These are phyloP conservation scores for Fusarium udum DNA, from an alignment of 2,329 filamentous ascomycete species.

Conservation along the genomic window DNA sequence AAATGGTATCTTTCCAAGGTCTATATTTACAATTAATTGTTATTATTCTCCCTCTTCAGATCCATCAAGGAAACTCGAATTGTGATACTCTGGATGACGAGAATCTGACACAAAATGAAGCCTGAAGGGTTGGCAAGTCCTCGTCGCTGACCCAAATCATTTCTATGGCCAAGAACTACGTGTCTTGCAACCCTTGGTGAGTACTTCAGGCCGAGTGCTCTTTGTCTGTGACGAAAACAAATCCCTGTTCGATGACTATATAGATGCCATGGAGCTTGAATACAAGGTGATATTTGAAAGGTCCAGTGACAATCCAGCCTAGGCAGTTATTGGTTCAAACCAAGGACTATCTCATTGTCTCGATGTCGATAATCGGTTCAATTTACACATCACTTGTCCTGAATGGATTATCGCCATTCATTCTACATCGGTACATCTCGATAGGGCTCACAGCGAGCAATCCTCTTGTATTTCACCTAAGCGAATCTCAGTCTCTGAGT, in stretches of 20 bases:
- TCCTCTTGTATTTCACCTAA: neutral
- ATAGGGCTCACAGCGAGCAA: neutral
- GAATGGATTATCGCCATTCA: neutral
- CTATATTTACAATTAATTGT: neutral
- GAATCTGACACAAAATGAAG: neutral
- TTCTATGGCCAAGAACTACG: neutral
- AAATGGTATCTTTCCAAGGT: neutral
- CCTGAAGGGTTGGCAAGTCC: neutral
- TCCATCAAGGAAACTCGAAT: neutral
- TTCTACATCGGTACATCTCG: neutral
- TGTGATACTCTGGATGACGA: neutral
- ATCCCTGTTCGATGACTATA: neutral
- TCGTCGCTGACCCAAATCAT: neutral
- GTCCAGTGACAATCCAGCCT: neutral
- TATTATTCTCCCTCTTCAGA: too few species aligned
- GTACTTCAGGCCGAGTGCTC: too few species aligned
- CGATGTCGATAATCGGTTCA: neutral
- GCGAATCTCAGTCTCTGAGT: neutral
- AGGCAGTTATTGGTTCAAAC: neutral
- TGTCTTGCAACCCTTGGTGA: neutral
- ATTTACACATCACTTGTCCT: neutral
- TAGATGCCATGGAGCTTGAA: neutral
- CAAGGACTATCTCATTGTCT: neutral
- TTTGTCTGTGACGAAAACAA: neutral
- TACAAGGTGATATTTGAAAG: neutral